phyloP scores from a whole-genome alignment of 2,329 filamentous ascomycete genomes.

The Hyphodiscus sp. region DNA sequence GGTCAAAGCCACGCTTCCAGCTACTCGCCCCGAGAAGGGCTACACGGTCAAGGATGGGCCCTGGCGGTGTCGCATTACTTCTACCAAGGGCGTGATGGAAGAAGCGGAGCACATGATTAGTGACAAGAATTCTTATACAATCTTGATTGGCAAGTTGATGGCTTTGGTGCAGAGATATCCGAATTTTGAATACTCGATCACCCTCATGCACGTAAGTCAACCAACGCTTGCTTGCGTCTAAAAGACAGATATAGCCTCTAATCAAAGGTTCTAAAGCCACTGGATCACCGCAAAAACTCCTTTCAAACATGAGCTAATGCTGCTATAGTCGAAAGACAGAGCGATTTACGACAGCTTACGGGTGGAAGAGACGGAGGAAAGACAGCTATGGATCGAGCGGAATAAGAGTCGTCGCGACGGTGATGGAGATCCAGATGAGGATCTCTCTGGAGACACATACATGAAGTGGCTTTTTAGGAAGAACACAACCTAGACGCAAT shows the following conservation, averaged over 20 bases:
- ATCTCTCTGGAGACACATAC: not conserved
- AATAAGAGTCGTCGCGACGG: not conserved
- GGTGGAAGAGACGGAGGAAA: not conserved
- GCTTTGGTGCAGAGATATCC: not conserved
- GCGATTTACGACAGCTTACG: not conserved
- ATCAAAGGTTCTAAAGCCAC: too few species aligned
- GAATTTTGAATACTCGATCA: not conserved
- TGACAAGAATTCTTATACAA: conserved; percentile 1
- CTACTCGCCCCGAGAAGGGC: conserved; percentile 5
- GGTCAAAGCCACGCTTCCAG: not conserved
- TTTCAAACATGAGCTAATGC: not conserved
- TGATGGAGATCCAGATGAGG: not conserved
- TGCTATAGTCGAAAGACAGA: conserved; percentile 3
- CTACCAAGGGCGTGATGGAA: not conserved
- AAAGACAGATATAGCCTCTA: too few species aligned
- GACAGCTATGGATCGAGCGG: not conserved
- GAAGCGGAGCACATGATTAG: not conserved
- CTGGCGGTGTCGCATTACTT: conserved; percentile 19
- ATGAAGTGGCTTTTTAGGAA: not conserved
- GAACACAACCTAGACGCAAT: not conserved
- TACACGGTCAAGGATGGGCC: conserved; percentile 22
- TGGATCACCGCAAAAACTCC: not conserved
- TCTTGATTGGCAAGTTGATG: conserved; percentile 1
- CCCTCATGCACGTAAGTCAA: conserved; percentile 4
- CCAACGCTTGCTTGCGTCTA: not conserved